A percentile compares a stretch with the other conserved stretches of the same genome.
These are phyloP conservation scores for Sugiyamaella castrensis DNA, from an alignment of 1,139 yeast species.

Conservation along the genomic window DNA sequence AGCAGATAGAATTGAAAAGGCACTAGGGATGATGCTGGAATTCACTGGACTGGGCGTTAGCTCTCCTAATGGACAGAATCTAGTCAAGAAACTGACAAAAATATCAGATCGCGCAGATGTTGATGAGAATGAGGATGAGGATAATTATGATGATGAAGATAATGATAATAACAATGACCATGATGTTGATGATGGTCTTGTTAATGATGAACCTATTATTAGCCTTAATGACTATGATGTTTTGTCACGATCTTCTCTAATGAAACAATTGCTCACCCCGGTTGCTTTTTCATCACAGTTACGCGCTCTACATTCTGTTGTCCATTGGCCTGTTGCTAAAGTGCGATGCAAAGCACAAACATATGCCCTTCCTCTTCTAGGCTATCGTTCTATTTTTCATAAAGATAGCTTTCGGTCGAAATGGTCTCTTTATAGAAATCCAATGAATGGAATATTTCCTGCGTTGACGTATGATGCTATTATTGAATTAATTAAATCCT, in stretches of 20 bases:
- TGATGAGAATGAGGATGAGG: neutral
- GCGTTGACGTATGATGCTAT: neutral
- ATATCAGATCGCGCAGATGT: neutral
- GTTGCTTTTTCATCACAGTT: neutral
- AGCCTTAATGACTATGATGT: neutral
- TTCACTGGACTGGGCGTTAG: constrained; percentile 14
- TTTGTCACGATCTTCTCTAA: neutral
- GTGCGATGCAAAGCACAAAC: constrained; percentile 10
- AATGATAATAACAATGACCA: neutral
- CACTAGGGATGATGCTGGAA: constrained; percentile 19
- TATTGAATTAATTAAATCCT: neutral
- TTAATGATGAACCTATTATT: neutral
- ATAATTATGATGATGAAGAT: neutral
- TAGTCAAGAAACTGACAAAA: neutral
- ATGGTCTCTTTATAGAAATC: too few species aligned
- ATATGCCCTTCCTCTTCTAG: neutral
- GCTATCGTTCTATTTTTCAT: neutral
- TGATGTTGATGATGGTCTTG: neutral
- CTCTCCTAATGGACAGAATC: neutral
- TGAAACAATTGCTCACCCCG: neutral
- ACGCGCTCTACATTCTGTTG: neutral
- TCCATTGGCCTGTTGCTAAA: constrained; percentile 12
- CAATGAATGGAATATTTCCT: constrained; percentile 1
- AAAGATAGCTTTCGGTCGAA: too few species aligned
- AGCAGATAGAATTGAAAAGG: constrained; percentile 13